Percentiles rank a stretch among this genome's conserved stretches.
These are phyloP conservation scores for Vicia villosa DNA, from an alignment of 306 rosid species.

Conservation along the genomic window DNA sequence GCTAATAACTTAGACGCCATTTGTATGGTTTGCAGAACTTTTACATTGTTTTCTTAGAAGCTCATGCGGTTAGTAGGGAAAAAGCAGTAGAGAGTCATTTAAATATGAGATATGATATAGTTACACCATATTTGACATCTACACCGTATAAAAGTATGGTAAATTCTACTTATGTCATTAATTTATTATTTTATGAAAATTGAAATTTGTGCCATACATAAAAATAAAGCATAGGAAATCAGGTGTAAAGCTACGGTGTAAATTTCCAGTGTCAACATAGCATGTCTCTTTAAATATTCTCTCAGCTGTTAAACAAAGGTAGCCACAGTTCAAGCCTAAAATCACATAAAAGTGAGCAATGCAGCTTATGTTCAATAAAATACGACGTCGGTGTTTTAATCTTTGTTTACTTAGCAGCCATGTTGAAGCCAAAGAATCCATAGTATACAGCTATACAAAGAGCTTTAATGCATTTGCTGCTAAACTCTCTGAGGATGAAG, in stretches of 20 bases:
- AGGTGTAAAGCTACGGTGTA: too few species aligned
- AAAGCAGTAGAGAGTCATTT: slow-evolving; percentile 49
- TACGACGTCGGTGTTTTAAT: background rate
- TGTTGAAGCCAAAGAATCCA: slow-evolving; percentile 59
- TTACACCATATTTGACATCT: too few species aligned
- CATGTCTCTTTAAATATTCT: too few species aligned
- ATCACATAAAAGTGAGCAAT: background rate
- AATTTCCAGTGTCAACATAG: too few species aligned
- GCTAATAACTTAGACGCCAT: slow-evolving; percentile 14
- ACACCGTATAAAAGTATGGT: too few species aligned
- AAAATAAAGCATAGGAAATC: too few species aligned
- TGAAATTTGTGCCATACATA: too few species aligned
- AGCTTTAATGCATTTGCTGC: too few species aligned
- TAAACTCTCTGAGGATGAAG: slow-evolving; percentile 71
- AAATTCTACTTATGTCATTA: too few species aligned
- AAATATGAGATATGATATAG: too few species aligned
- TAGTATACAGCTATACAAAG: slow-evolving; percentile 76
- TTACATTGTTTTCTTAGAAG: slow-evolving; percentile 66
- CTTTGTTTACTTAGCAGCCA: slow-evolving; percentile 43
- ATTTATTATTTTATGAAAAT: too few species aligned
- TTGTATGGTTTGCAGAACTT: slow-evolving; percentile 50
- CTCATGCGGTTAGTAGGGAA: slow-evolving; percentile 37
- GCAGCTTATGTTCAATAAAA: too few species aligned
- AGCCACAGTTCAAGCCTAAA: background rate
- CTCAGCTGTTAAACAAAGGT: slow-evolving; percentile 74